Evolutionary conservation across 2,329 filamentous ascomycete species (phyloP).

Genomic region (Exophiala calicioides): DNA sequence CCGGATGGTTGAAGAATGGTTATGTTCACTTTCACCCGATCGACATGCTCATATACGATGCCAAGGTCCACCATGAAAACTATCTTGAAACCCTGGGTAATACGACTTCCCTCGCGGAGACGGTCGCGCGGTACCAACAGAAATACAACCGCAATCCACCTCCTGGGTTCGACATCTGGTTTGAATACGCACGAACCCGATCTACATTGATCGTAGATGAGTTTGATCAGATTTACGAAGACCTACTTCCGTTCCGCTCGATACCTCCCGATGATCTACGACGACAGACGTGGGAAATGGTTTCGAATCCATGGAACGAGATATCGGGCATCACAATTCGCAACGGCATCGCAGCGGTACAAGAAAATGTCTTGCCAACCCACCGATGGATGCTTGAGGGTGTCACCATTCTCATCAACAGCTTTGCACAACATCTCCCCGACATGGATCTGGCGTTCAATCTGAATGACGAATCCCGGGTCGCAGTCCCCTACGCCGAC

Average conservation of each 20-base stretch:
- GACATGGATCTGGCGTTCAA: conserved; percentile 67
- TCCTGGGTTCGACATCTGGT: conserved; percentile 63
- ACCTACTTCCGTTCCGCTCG: conserved; percentile 58
- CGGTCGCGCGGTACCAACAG: conserved; percentile 53
- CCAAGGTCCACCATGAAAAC: conserved; percentile 48
- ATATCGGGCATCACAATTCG: conserved; percentile 59
- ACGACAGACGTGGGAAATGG: conserved; percentile 53
- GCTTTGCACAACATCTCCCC: conserved; percentile 56
- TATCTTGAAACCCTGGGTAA: conserved; percentile 51
- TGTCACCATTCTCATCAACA: conserved; percentile 54
- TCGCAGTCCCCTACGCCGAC: conserved; percentile 55
- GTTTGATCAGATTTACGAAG: conserved; percentile 60
- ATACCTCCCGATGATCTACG: conserved; percentile 54
- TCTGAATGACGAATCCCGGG: conserved; percentile 61
- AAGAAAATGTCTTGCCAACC: conserved; percentile 54
- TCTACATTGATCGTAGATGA: conserved; percentile 60
- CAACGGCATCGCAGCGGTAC: conserved; percentile 52
- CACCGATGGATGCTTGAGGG: conserved; percentile 62
- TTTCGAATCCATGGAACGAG: conserved; percentile 57
- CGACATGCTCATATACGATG: conserved; percentile 55
- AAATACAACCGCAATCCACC: conserved; percentile 59
- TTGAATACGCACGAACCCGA: conserved; percentile 54
- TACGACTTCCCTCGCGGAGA: conserved; percentile 52
- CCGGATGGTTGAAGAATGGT: conserved; percentile 44
- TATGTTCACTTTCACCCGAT: conserved; percentile 55